Evolutionary conservation across 768 basidiomycete genomes (phyloP).

Genomic region (Mycena galericulata): DNA sequence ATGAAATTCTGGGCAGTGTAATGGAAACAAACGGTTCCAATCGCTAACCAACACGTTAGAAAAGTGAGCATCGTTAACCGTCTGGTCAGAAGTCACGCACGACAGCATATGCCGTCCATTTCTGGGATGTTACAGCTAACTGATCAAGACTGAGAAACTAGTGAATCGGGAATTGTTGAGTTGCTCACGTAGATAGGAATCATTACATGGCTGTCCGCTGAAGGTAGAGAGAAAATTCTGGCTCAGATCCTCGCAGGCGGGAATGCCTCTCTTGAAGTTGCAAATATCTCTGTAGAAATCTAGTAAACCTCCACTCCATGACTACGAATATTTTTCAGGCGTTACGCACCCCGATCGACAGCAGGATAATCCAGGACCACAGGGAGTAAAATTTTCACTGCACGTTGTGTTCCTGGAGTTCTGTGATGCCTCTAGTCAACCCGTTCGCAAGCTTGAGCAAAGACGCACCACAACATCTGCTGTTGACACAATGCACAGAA

Average conservation of each 20-base stretch:
- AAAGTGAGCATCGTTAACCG: neutral
- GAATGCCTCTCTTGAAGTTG: conserved; percentile 26
- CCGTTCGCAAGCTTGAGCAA: neutral
- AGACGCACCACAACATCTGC: neutral
- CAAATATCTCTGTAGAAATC: conserved; percentile 10
- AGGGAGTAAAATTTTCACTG: neutral
- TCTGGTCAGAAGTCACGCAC: conserved; percentile 6
- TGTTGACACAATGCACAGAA: neutral
- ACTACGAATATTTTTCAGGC: neutral
- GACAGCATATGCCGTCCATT: conserved; percentile 18
- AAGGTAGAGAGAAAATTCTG: conserved; percentile 4
- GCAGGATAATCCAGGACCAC: conserved; percentile 5
- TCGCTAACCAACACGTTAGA: conserved; percentile 4
- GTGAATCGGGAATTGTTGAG: neutral
- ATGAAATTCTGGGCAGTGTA: conserved; percentile 9
- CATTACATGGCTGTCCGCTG: conserved; percentile 11
- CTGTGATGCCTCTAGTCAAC: neutral
- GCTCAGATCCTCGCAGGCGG: conserved; percentile 16
- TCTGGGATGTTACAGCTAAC: conserved; percentile 11
- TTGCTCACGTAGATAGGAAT: conserved; percentile 24
- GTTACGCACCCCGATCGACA: neutral
- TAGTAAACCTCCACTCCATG: neutral
- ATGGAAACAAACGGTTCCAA: conserved; percentile 16
- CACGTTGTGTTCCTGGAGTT: conserved; percentile 1
- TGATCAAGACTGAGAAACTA: neutral